Conservation (phyloP, 345 rosid species). For the Syzygium aqueum region DNA sequence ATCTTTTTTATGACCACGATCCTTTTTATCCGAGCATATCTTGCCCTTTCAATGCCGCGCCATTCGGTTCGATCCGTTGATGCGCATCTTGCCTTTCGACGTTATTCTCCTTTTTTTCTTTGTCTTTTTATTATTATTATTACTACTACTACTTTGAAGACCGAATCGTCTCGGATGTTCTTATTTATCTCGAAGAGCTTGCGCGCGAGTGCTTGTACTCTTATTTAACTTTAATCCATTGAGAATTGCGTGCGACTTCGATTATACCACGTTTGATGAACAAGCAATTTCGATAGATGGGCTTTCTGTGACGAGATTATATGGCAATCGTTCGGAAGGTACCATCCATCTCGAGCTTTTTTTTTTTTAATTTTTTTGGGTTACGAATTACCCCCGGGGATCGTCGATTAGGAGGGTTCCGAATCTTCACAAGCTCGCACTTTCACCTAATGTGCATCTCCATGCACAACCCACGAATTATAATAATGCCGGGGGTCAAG, state of each 20-base stretch:
- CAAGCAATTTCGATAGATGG: not conserved
- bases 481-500: not conserved
- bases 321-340: not conserved
- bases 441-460: not conserved
- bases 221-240: not conserved
- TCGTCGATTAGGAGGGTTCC: not conserved
- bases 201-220: not conserved
- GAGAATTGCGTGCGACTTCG: not conserved
- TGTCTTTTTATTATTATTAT: not conserved
- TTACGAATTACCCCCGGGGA: no score
- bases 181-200: not conserved
- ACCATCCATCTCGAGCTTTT: not conserved
- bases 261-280: not conserved
- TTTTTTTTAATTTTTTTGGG: no score
- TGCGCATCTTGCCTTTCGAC: not conserved
- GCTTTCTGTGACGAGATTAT: not conserved
- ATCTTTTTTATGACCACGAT: not conserved
- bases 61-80: not conserved
- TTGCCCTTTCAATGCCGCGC: accelerated
- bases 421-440: not conserved
- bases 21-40: accelerated
- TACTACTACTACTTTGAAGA: not conserved
- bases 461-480: not conserved
- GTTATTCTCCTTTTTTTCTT: no score
- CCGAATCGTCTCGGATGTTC: accelerated